Evolutionary conservation across 2,329 filamentous ascomycete species (phyloP).

Genomic region (Ascochyta rabiei): DNA sequence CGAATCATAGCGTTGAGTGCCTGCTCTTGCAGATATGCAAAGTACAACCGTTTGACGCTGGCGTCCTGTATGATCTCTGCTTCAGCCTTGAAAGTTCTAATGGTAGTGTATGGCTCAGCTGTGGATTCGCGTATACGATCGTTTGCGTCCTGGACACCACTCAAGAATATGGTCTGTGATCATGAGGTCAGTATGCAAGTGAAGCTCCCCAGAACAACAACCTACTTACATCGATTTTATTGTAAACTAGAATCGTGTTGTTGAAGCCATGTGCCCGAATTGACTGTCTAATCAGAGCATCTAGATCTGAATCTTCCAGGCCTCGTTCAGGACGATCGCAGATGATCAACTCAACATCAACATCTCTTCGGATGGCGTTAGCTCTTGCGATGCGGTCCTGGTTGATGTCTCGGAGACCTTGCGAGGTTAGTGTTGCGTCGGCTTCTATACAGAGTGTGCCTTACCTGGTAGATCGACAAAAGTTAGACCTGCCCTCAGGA

Average conservation of each 20-base stretch:
- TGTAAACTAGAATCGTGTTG: slow-evolving; percentile 9
- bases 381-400: slow-evolving; percentile 11
- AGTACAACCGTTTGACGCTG: not conserved
- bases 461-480: slow-evolving; percentile 12
- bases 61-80: not conserved
- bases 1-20: slow-evolving; percentile 14
- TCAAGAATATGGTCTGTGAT: slow-evolving; percentile 13
- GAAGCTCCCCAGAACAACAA: fast-evolving
- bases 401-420: slow-evolving; percentile 12
- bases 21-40: slow-evolving; percentile 6
- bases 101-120: slow-evolving; percentile 3
- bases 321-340: slow-evolving; percentile 13
- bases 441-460: not conserved
- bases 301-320: slow-evolving; percentile 10
- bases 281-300: slow-evolving; percentile 11
- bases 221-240: slow-evolving; percentile 8
- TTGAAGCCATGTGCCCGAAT: slow-evolving; percentile 10
- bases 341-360: slow-evolving; percentile 11
- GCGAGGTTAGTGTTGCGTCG: not conserved
- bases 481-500: slow-evolving; percentile 7
- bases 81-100: not conserved
- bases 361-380: slow-evolving; percentile 8
- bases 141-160: slow-evolving; percentile 7
- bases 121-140: slow-evolving; percentile 2
- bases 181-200: not conserved